A percentile compares a stretch with the other conserved stretches of the same genome.
Conservation (phyloP, 2,329 filamentous ascomycete species). For the Grosmannia clavigera region DNA sequence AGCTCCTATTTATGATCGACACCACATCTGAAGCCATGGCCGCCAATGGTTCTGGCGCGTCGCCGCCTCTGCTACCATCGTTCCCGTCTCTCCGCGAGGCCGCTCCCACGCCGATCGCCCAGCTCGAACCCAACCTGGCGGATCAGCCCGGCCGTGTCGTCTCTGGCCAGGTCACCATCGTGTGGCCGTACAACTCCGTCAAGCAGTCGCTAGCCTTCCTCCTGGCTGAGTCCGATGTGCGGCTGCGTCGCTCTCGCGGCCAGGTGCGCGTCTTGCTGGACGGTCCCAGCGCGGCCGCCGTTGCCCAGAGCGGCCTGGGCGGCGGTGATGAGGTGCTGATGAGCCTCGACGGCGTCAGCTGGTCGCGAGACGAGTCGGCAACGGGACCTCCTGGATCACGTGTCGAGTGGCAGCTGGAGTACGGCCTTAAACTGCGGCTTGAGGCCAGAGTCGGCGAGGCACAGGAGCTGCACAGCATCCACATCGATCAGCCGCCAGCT, state of each 20-base stretch:
- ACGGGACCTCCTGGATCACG: constrained; percentile 36
- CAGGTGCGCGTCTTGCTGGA: constrained; percentile 70
- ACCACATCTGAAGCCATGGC: neutral
- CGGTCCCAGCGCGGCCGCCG: constrained; percentile 55
- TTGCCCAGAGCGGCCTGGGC: constrained; percentile 55
- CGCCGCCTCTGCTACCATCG: no score
- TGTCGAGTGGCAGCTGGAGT: constrained; percentile 47
- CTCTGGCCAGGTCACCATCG: constrained; percentile 65
- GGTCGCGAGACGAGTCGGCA: constrained; percentile 40
- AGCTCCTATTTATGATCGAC: neutral
- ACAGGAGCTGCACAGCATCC: constrained; percentile 34
- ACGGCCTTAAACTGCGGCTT: constrained; percentile 35
- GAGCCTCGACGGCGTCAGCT: constrained; percentile 55
- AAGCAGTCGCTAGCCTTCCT: constrained; percentile 63
- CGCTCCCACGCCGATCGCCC: constrained; percentile 33
- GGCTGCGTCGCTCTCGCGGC: constrained; percentile 61
- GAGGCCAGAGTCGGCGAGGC: constrained; percentile 35
- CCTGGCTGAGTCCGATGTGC: constrained; percentile 74
- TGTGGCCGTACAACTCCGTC: constrained; percentile 83
- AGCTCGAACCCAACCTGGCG: constrained; percentile 35
- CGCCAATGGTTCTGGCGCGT: neutral
- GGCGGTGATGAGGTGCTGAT: constrained; percentile 69
- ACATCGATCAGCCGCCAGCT: constrained; percentile 34
- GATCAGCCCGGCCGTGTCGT: constrained; percentile 34
- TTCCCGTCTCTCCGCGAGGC: constrained; percentile 9